Evolutionary conservation across 176 grass and related monocot genomes (phyloP).

Genomic region (Saccharum spontaneum): DNA sequence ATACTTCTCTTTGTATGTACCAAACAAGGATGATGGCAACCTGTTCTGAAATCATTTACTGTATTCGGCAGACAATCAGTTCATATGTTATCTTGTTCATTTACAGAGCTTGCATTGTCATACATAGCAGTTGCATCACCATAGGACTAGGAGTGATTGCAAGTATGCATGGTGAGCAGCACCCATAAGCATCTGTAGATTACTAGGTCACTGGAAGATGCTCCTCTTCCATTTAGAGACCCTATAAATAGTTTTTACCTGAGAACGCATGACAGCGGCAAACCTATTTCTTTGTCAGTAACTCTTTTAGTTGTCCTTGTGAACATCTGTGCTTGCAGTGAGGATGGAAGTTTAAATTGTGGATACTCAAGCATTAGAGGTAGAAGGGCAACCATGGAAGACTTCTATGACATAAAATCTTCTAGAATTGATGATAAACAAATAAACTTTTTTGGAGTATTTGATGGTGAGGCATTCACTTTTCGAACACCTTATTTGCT

Average conservation of each 20-base stretch:
- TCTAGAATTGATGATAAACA: conserved; percentile 56
- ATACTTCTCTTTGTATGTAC: neutral
- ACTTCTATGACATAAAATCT: conserved; percentile 72
- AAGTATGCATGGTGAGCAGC: neutral
- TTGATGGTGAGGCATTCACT: conserved; percentile 63
- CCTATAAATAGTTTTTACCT: conserved; percentile 22
- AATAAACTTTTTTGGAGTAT: conserved; percentile 79
- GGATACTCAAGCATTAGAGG: conserved; percentile 85
- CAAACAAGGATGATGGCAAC: neutral
- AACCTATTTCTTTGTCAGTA: conserved; percentile 16
- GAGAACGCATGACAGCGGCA: neutral
- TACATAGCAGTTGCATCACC: conserved; percentile 2
- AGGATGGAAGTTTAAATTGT: conserved; percentile 71
- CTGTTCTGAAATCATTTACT: neutral
- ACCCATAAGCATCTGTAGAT: neutral
- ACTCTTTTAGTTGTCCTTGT: conserved; percentile 29
- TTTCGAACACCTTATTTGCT: conserved; percentile 5
- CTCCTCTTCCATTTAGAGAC: neutral
- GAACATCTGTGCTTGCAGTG: conserved; percentile 53
- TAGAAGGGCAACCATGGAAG: conserved; percentile 83
- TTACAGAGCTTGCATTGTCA: neutral
- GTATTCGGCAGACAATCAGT: neutral
- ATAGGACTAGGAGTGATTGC: neutral
- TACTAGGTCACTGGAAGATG: conserved; percentile 7
- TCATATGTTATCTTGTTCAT: neutral